A percentile compares a stretch with the other conserved stretches of the same genome.
phyloP scores from a whole-genome alignment of 108 stramenopile species.

The Skeletonema potamos region DNA sequence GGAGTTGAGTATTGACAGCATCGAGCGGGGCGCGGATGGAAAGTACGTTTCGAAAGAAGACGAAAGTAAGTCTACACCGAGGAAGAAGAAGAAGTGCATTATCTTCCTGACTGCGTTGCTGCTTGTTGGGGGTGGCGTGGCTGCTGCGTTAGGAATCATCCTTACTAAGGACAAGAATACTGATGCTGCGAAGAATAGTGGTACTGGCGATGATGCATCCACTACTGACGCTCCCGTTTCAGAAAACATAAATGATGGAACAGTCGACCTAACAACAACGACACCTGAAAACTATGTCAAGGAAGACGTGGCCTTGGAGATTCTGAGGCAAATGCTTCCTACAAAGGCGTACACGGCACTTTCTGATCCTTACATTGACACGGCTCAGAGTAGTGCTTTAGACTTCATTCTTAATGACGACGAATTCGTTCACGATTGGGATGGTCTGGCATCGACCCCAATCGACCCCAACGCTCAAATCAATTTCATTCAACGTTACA shows the following conservation, averaged over 20 bases:
- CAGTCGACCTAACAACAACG: background rate
- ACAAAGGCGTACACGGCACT: constrained; percentile 13
- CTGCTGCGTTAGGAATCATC: background rate
- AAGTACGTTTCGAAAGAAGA: background rate
- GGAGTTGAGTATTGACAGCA: background rate
- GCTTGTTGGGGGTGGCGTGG: constrained; percentile 9
- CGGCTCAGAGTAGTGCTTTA: constrained; percentile 16
- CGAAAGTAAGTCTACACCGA: background rate
- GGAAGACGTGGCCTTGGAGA: constrained; percentile 6
- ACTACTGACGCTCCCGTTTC: background rate
- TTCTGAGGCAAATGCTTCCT: constrained; percentile 15
- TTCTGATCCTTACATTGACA: background rate
- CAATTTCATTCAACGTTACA: constrained; percentile 34
- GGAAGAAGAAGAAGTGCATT: background rate
- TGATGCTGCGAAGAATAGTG: background rate
- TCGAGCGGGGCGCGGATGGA: background rate
- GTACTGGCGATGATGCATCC: background rate
- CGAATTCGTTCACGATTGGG: constrained; percentile 36
- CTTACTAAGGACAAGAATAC: background rate
- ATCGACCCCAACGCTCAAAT: constrained; percentile 4
- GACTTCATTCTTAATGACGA: constrained; percentile 21
- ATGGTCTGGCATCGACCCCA: constrained; percentile 10
- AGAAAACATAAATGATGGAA: background rate
- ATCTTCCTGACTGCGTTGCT: background rate
- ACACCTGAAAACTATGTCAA: background rate